Percentiles rank a stretch among this genome's conserved stretches.
phyloP scores from a whole-genome alignment of 2,329 filamentous ascomycete genomes.

The Ceratocystis variospora region DNA sequence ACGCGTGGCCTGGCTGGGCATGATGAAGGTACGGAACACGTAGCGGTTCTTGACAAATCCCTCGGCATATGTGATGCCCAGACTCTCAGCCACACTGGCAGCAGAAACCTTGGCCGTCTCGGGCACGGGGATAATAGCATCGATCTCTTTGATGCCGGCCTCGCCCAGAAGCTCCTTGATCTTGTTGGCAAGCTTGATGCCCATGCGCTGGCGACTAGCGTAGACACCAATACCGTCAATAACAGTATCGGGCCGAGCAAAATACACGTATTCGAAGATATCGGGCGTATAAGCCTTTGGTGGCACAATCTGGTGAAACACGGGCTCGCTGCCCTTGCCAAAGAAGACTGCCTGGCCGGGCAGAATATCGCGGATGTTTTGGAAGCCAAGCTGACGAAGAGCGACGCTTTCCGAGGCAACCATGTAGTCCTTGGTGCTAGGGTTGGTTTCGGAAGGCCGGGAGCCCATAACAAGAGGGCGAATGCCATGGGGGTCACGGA shows the following conservation, averaged over 20 bases:
- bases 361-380: conserved; percentile 59
- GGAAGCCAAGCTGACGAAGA: conserved; percentile 66
- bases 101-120: conserved; percentile 65
- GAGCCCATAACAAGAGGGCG: conserved; percentile 70
- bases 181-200: conserved; percentile 60
- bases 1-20: conserved; percentile 58
- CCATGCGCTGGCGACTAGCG: conserved; percentile 75
- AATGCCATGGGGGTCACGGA: conserved; percentile 45
- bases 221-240: conserved; percentile 86
- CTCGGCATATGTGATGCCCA: conserved; percentile 65
- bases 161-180: conserved; percentile 54
- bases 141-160: conserved; percentile 60
- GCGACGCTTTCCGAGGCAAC: conserved; percentile 83
- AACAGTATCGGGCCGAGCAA: conserved; percentile 64
- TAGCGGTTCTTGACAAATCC: conserved; percentile 86
- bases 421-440: conserved; percentile 66
- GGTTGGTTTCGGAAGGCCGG: conserved; percentile 48
- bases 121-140: conserved; percentile 35
- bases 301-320: conserved; percentile 60
- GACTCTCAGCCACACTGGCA: conserved; percentile 56
- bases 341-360: conserved; percentile 80
- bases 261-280: conserved; percentile 72
- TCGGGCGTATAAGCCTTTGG: conserved; percentile 64
- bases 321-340: conserved; percentile 58
- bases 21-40: conserved; percentile 72